Percentiles rank a stretch among this genome's conserved stretches.
Evolutionary conservation across 1,284 basidiomycete species (phyloP).

Genomic region (Rhodotorula sp.): DNA sequence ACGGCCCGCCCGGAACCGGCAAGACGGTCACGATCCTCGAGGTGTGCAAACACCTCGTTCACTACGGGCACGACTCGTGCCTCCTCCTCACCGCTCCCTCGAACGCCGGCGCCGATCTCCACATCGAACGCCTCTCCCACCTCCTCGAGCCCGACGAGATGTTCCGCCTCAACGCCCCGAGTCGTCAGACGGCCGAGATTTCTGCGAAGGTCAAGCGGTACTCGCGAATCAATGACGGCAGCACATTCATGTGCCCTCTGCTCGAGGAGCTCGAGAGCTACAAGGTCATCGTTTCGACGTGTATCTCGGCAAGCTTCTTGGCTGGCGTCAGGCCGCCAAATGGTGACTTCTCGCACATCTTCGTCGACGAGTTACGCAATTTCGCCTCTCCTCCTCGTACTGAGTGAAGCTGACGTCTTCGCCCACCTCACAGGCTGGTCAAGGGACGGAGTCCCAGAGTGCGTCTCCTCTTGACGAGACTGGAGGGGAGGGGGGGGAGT

Average conservation of each 20-base stretch:
- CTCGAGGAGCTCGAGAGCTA: slow-evolving; percentile 41
- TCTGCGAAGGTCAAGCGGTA: slow-evolving; percentile 23
- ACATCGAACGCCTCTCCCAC: slow-evolving; percentile 44
- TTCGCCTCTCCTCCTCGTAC: slow-evolving; percentile 29
- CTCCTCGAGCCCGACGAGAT: slow-evolving; percentile 27
- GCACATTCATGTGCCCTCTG: slow-evolving; percentile 38
- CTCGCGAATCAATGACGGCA: slow-evolving; percentile 29
- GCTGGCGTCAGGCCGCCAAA: not conserved
- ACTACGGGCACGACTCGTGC: slow-evolving; percentile 33
- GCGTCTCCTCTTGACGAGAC: not conserved
- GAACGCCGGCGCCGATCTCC: slow-evolving; percentile 50
- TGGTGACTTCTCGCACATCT: slow-evolving; percentile 23
- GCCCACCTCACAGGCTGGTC: slow-evolving; percentile 1
- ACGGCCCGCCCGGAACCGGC: slow-evolving; percentile 45
- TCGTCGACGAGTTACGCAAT: slow-evolving; percentile 46
- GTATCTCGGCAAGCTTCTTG: slow-evolving; percentile 24
- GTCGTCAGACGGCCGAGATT: slow-evolving; percentile 47
- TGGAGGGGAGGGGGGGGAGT: slow-evolving; percentile 46
- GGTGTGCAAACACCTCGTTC: slow-evolving; percentile 46
- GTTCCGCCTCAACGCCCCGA: slow-evolving; percentile 46
- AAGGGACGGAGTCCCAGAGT: slow-evolving; percentile 16
- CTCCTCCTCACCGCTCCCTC: slow-evolving; percentile 48
- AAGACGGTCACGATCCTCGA: slow-evolving; percentile 50
- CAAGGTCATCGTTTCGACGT: slow-evolving; percentile 47
- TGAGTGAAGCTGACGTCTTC: not conserved